Base-by-base conservation (phyloP, 139 green algal genomes). In the Auxenochlorella protothecoides region DNA sequence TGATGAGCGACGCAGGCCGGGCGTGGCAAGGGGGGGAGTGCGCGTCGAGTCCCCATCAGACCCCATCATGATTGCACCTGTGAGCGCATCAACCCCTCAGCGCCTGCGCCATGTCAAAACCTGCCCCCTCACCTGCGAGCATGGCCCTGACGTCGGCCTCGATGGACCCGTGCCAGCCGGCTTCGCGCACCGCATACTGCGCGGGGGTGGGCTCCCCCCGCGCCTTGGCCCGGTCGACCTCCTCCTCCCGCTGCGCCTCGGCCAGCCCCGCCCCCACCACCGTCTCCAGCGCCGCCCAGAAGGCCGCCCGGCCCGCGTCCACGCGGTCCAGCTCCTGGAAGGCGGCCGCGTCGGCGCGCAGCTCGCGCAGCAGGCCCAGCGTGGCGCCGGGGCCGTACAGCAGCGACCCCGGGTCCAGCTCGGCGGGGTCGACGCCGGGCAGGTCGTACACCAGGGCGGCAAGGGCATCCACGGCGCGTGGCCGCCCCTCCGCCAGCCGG, bases 121-220 rank as follows among this genome's bases (percentile, higher is more conserved):
- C 5, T 65, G 52, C 3, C 12, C 10, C n/a, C 74, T 15, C 63
- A 84, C 85, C 85, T 64, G 74, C 66, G 68, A 94, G 81, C 84
- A 93, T 88, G 54, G 56, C 79, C n/a, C 85, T 70, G 60, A 94
- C 79, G 68, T 94, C 86, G 6, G 74, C 66, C 66, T 91, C 85
- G 54, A 94, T 74, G 12, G 84, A 74, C 8, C 72, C 66, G 72
- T 93, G 86, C 75, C 89, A 74, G 4, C 83, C 79, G 6, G 73
- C 55, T 65, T 86, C 79, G 16, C 72, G 65, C 16, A 69, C 53
- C 3, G 53, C 7, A 60, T 76, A 71, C 55, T 79, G 56, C 7
- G 61, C 72, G 0, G 77, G 77, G 9, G 68, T 61, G 55, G 72
- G 71, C 69, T 83, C 70, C 6, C 62, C 66, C 6, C 59, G 65